These are phyloP conservation scores for Fraxinus velutina DNA, from an alignment of 305 asterid species.

Conservation along the genomic window DNA sequence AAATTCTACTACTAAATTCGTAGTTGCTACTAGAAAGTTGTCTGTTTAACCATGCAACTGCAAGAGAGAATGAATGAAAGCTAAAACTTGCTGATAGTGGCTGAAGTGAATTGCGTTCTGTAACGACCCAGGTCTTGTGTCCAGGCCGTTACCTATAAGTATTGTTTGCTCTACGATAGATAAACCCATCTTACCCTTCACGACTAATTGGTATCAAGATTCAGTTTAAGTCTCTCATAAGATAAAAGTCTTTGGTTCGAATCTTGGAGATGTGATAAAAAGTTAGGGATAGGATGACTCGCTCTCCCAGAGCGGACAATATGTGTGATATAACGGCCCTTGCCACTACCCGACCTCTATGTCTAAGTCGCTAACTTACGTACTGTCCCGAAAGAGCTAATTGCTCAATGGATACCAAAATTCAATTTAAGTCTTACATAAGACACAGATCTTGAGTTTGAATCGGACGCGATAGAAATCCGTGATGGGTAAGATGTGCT, in stretches of 20 bases:
- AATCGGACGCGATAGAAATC: neutral
- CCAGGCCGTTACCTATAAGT: neutral
- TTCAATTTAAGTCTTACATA: neutral
- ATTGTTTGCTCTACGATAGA: neutral
- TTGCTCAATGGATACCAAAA: neutral
- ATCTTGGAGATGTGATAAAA: neutral
- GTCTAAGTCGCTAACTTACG: neutral
- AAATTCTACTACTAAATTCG: neutral
- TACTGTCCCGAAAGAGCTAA: neutral
- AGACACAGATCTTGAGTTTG: neutral
- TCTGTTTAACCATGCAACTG: neutral
- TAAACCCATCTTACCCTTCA: neutral
- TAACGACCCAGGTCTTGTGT: neutral
- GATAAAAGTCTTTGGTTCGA: neutral
- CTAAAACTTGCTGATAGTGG: neutral
- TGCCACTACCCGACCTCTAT: neutral
- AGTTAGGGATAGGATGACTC: neutral
- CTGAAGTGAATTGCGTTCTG: neutral
- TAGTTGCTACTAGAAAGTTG: neutral
- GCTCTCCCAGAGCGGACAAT: too few relatives aligned
- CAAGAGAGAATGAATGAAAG: neutral
- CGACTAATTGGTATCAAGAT: neutral
- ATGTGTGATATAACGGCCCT: neutral
- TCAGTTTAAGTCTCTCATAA: neutral
- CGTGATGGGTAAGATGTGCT: neutral